phyloP scores from a whole-genome alignment of 2,329 filamentous ascomycete species.

The Dactylellina drechsleri region DNA sequence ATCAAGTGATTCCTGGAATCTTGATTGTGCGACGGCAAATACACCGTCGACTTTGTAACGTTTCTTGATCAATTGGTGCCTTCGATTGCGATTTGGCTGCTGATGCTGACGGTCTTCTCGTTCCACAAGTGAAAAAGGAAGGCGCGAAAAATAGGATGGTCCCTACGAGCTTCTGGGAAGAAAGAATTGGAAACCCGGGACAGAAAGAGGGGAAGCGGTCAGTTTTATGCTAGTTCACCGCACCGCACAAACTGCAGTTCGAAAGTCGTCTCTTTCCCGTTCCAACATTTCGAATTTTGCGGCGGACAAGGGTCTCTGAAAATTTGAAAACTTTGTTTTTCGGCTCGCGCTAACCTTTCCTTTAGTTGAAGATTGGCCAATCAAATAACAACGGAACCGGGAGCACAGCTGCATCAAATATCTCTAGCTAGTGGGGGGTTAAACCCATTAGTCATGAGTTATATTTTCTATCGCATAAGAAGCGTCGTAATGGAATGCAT shows the following conservation, averaged over 20 bases:
- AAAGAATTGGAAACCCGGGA: conserved; percentile 16
- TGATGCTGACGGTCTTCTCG: neutral
- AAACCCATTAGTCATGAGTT: neutral
- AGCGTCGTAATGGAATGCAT: no score
- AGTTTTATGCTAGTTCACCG: conserved; percentile 24
- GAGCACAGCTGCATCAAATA: no score
- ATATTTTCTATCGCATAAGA: no score
- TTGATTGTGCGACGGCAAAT: conserved; percentile 19
- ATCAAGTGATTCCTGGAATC: conserved; percentile 53
- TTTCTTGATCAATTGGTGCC: conserved; percentile 7
- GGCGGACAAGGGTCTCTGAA: neutral
- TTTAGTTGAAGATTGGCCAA: no score
- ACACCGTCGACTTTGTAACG: conserved; percentile 18
- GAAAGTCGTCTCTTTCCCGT: neutral
- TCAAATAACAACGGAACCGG: neutral
- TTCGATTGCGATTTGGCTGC: conserved; percentile 2
- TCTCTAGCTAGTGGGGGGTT: neutral
- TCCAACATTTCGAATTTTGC: no score
- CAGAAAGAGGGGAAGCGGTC: conserved; percentile 54
- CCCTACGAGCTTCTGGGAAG: neutral
- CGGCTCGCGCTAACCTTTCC: conserved; percentile 10
- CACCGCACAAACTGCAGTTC: conserved; percentile 15
- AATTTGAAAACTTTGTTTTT: conserved; percentile 30
- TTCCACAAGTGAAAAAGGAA: conserved; percentile 7
- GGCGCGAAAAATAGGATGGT: conserved; percentile 1